Conservation (phyloP, 83 land plant species). For the Thuja plicata region DNA sequence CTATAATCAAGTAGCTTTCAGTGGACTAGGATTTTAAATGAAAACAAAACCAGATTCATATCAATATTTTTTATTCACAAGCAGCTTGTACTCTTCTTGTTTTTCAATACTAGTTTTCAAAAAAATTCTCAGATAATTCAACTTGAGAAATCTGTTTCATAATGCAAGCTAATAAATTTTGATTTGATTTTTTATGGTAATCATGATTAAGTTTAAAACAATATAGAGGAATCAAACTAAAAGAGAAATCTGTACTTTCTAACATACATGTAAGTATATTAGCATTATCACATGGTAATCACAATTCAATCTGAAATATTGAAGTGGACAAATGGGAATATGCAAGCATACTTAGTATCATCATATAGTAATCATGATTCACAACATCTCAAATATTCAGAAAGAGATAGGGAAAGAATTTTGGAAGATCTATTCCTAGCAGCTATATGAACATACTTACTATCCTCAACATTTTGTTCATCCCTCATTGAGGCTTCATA, state of each 20-base stretch:
- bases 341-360: background rate
- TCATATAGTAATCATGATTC: background rate
- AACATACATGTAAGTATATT: background rate
- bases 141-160: background rate
- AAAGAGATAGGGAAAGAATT: background rate
- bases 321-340: background rate
- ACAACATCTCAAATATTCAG: constrained; percentile 10
- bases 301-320: background rate
- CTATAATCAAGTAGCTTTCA: constrained; percentile 27
- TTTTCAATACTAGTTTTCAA: background rate
- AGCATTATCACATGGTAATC: background rate
- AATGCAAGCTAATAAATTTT: background rate
- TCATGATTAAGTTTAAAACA: background rate
- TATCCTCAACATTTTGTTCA: background rate
- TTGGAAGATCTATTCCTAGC: background rate
- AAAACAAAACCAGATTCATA: background rate
- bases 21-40: background rate
- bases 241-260: background rate
- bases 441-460: background rate
- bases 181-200: background rate
- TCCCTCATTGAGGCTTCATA: background rate
- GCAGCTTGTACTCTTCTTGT: constrained; percentile 1
- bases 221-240: too few relatives aligned
- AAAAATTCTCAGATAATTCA: background rate
- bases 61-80: background rate